Percentiles rank a stretch among this genome's conserved stretches.
Conservation (phyloP, 2,329 filamentous ascomycete species). For the Colletotrichum magnum region DNA sequence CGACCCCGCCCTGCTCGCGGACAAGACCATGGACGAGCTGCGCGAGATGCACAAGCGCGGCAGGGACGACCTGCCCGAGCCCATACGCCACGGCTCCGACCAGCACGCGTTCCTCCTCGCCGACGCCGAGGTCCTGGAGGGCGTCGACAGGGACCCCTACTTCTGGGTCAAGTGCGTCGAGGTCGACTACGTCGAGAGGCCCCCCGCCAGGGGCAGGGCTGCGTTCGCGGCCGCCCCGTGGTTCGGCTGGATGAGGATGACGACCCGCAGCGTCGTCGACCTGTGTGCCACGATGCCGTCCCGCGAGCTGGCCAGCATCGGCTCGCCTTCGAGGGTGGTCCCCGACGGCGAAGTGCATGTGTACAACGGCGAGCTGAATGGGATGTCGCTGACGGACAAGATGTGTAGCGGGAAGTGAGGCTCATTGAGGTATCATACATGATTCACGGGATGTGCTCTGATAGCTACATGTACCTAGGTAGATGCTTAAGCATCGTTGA, state of each 20-base stretch:
- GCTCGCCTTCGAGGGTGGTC: neutral
- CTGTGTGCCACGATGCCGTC: neutral
- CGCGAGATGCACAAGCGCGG: neutral
- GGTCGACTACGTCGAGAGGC: neutral
- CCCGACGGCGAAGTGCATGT: neutral
- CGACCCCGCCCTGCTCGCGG: slow-evolving; percentile 9
- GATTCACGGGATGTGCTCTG: too few relatives aligned
- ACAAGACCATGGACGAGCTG: slow-evolving; percentile 8
- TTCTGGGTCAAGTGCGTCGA: slow-evolving; percentile 16
- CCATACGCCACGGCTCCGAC: neutral
- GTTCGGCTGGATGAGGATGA: slow-evolving; percentile 19
- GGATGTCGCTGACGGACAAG: slow-evolving; percentile 10
- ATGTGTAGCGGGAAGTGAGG: slow-evolving; percentile 1
- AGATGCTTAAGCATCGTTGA: neutral
- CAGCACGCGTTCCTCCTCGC: slow-evolving; percentile 14
- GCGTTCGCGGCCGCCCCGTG: neutral
- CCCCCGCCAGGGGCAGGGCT: neutral
- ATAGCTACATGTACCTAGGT: too few relatives aligned
- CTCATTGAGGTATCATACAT: neutral
- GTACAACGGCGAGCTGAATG: slow-evolving; percentile 16
- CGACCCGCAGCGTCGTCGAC: slow-evolving; percentile 17
- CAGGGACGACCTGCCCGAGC: neutral
- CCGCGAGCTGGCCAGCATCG: slow-evolving; percentile 12
- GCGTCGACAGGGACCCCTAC: neutral
- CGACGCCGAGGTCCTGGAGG: slow-evolving; percentile 12